These are phyloP conservation scores for Huntiella savannae DNA, from an alignment of 2,329 filamentous ascomycete species.

Conservation along the genomic window DNA sequence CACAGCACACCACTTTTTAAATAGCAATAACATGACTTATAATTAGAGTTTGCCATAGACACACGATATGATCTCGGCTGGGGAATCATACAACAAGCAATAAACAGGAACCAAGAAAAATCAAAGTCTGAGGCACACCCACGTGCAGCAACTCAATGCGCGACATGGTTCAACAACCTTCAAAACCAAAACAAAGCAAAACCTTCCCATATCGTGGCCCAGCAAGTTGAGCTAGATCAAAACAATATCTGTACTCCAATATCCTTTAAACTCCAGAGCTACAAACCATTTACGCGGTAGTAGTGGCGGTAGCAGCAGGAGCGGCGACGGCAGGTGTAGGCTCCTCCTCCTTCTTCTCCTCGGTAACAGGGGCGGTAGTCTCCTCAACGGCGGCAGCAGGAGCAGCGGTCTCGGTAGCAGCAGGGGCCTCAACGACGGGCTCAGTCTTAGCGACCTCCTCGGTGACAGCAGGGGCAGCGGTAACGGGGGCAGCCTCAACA, in stretches of 20 bases:
- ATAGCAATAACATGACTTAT: not conserved
- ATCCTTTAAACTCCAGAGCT: not conserved
- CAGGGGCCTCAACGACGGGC: slow-evolving; percentile 11
- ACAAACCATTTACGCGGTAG: slow-evolving; percentile 10
- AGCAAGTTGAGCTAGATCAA: not conserved
- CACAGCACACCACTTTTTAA: no score
- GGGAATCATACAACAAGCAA: slow-evolving; percentile 11
- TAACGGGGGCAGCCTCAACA: slow-evolving; percentile 12
- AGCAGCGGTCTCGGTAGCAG: slow-evolving; percentile 2
- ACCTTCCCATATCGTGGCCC: not conserved
- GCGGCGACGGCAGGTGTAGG: slow-evolving; percentile 11
- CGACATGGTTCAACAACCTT: no score
- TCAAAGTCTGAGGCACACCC: not conserved
- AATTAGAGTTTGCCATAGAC: not conserved
- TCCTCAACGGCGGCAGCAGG: slow-evolving; percentile 5
- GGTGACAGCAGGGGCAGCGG: slow-evolving; percentile 9
- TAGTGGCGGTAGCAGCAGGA: slow-evolving; percentile 12
- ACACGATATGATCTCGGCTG: slow-evolving; percentile 6
- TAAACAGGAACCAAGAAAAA: slow-evolving; percentile 2
- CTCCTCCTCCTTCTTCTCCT: slow-evolving; percentile 9
- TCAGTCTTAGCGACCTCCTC: slow-evolving; percentile 6
- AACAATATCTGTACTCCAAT: not conserved
- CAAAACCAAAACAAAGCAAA: slow-evolving; percentile 5
- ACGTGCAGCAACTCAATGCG: no score
- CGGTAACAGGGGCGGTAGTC: slow-evolving; percentile 9